phyloP scores from a whole-genome alignment of 2,329 filamentous ascomycete species.

The Coniochaeta sp. region DNA sequence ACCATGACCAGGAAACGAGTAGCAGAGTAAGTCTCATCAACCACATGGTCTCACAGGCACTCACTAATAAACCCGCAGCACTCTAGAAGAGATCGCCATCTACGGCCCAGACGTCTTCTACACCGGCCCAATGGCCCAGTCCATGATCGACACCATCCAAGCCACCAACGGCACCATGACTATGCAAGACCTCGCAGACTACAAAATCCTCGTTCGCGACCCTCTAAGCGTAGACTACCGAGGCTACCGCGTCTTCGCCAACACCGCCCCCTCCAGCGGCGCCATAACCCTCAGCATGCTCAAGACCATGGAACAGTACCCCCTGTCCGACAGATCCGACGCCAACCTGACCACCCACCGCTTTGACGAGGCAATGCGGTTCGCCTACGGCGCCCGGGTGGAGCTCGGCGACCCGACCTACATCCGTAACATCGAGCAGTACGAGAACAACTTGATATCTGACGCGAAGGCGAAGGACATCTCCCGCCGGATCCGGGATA shows the following conservation, averaged over 20 bases:
- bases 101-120: conserved; percentile 44
- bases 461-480: conserved; percentile 51
- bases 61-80: conserved; percentile 25
- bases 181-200: conserved; percentile 66
- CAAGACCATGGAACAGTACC: conserved; percentile 77
- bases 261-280: conserved; percentile 72
- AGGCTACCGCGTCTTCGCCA: conserved; percentile 61
- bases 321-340: conserved; percentile 42
- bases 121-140: conserved; percentile 46
- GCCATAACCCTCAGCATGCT: conserved; percentile 67
- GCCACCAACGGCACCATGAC: conserved; percentile 78
- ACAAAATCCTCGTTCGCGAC: conserved; percentile 56
- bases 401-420: conserved; percentile 77
- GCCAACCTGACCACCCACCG: conserved; percentile 70
- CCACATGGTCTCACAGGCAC: background rate
- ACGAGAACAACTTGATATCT: conserved; percentile 65
- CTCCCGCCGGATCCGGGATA: conserved; percentile 63
- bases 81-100: conserved; percentile 69
- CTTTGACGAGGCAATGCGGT: conserved; percentile 82
- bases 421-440: conserved; percentile 53
- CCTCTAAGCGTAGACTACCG: conserved; percentile 60
- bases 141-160: conserved; percentile 64
- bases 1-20: conserved; percentile 75
- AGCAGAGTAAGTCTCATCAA: conserved; percentile 39
- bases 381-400: conserved; percentile 75